Base-by-base conservation (phyloP, 768 basidiomycete genomes). In the Mycena latifolia region DNA sequence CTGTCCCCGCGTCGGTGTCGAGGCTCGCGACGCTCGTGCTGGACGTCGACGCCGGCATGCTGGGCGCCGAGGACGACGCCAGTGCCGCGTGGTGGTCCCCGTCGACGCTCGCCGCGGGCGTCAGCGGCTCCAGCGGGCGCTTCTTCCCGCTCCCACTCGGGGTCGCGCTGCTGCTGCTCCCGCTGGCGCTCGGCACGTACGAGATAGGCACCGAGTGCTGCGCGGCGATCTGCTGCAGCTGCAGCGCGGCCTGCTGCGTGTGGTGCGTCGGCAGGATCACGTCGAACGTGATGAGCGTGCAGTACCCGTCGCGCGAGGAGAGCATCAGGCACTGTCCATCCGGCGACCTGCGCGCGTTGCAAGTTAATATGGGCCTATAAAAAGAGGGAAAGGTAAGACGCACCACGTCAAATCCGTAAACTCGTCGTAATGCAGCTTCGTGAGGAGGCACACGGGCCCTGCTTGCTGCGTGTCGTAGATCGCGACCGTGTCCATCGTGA, bases 391-490 rank as follows among this genome's bases (percentile, higher is more conserved):
- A n/a, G n/a, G 18, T 41, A 37, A 55, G 37, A 50, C 93, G 45
- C 72, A 98, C 98, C 98, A 99, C 45, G 92, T 89, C 79, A 98
- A 84, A 79, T 99, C 98, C 9, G 98, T 99, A 75, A 99, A 99
- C 73, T 97, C 95, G 67, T 97, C 95, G 76, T 98, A 99, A 79
- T 99, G 98, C 67, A 99, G 80, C 73, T 96, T 97, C 29, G 92
- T 94, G 69, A 99, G 86, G 72, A 99, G 81, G 73, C 95, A 95
- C 55, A 98, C 86, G 0, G 98, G 98, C 3, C 91, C 88, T 1
- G 94, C 87, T 80, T 99, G 97, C 79, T 99, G 98, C 5, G 96
- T 99, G 76, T 99, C 98, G 75, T 99, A 96, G 56, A 99, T 91
- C 28, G 93, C 86, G 48, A 99, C 89, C 0, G 94, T 91, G 77